These are phyloP conservation scores for Daedalea quercina DNA, from an alignment of 768 basidiomycete species.

Conservation along the genomic window DNA sequence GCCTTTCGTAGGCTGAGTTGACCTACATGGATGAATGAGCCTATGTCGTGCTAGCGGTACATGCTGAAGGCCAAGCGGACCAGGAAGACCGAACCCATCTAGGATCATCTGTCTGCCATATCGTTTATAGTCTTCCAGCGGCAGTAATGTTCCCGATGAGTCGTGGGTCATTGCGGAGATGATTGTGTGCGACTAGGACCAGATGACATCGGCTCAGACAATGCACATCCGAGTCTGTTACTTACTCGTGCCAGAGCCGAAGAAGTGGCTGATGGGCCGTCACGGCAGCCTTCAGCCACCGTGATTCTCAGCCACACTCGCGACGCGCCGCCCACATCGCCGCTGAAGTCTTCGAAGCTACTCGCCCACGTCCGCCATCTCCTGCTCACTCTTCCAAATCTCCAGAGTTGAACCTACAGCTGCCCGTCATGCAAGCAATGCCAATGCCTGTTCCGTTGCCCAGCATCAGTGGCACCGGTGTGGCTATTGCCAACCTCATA, in stretches of 20 bases:
- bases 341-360: no score
- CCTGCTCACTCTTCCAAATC: background rate
- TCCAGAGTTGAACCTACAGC: background rate
- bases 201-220: no score
- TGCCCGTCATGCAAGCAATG: background rate
- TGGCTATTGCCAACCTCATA: background rate
- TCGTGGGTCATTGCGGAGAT: background rate
- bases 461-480: background rate
- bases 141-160: slow-evolving; percentile 2
- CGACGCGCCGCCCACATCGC: no score
- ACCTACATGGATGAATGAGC: slow-evolving; percentile 35
- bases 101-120: slow-evolving; percentile 98
- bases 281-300: no score
- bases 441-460: background rate
- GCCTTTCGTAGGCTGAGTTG: slow-evolving; percentile 76
- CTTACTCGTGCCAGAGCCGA: no score
- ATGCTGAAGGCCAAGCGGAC: slow-evolving; percentile 34
- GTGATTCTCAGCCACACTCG: no score
- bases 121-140: slow-evolving; percentile 67
- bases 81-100: slow-evolving; percentile 79
- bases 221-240: no score
- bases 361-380: background rate
- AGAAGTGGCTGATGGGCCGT: no score
- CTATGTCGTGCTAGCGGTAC: no score
- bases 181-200: background rate